Evolutionary conservation across 306 rosid genomes (phyloP).

Genomic region (peach (Prunus persica)): Prunus_persica_NCBIv2 NC_034014.1:3151001-3151500

Average conservation of each 20-base stretch:
- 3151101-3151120: not conserved
- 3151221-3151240: too few relatives aligned
- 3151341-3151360: not conserved
- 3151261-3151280: too few relatives aligned
- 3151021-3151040: not conserved
- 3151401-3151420: not conserved
- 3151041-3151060: not conserved
- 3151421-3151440: not conserved
- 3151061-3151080: not conserved
- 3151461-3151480: constrained; percentile 25
- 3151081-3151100: not conserved
- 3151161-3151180: not conserved
- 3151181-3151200: not conserved
- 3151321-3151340: not conserved
- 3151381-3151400: not conserved
- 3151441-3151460: constrained; percentile 5
- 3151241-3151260: too few relatives aligned
- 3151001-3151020: not conserved
- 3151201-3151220: too few relatives aligned
- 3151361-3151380: not conserved
- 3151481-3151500: not conserved
- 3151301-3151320: too few relatives aligned
- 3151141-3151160: not conserved
- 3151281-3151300: too few relatives aligned
- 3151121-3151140: not conserved